Evolutionary conservation across 371 early-diverging fungal genomes (phyloP).

Genomic region (Capniomyces stellatus): DNA sequence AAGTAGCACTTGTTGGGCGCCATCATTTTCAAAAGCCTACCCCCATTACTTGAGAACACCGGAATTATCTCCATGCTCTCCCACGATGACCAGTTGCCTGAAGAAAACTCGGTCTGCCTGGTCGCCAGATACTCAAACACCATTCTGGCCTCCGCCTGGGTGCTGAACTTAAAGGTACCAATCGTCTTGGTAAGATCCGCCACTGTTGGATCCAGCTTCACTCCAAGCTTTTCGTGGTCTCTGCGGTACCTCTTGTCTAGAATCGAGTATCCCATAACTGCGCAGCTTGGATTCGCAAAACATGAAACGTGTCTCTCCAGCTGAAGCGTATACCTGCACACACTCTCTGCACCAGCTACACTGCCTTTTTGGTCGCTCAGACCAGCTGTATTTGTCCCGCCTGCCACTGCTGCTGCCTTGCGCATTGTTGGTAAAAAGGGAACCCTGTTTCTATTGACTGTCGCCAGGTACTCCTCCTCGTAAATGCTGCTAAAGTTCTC

Average conservation of each 20-base stretch:
- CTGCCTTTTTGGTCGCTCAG: too few species aligned
- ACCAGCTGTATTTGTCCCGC: background rate
- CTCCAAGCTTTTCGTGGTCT: conserved; percentile 47
- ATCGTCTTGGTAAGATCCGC: conserved; percentile 29
- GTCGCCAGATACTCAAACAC: conserved; percentile 53
- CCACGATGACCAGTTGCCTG: conserved; percentile 34
- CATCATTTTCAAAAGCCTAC: background rate
- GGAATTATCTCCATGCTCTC: conserved; percentile 43
- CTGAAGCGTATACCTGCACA: background rate
- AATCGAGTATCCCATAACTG: conserved; percentile 45
- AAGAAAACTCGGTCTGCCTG: conserved; percentile 35
- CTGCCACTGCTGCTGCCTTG: background rate
- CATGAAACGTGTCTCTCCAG: conserved; percentile 34
- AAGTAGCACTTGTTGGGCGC: conserved; percentile 34
- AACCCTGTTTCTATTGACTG: background rate
- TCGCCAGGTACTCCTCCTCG: conserved; percentile 3
- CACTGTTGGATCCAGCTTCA: conserved; percentile 39
- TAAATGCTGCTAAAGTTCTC: conserved; percentile 46
- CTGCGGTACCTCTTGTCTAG: conserved; percentile 33
- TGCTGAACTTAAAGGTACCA: conserved; percentile 20
- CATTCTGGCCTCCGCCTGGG: conserved; percentile 26
- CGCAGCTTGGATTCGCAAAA: conserved; percentile 38
- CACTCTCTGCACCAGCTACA: too few species aligned
- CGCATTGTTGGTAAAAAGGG: conserved; percentile 5
- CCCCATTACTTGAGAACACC: conserved; percentile 8